Evolutionary conservation across 2,329 filamentous ascomycete species (phyloP).

Genomic region (Phyllosticta paracitricarpa): DNA sequence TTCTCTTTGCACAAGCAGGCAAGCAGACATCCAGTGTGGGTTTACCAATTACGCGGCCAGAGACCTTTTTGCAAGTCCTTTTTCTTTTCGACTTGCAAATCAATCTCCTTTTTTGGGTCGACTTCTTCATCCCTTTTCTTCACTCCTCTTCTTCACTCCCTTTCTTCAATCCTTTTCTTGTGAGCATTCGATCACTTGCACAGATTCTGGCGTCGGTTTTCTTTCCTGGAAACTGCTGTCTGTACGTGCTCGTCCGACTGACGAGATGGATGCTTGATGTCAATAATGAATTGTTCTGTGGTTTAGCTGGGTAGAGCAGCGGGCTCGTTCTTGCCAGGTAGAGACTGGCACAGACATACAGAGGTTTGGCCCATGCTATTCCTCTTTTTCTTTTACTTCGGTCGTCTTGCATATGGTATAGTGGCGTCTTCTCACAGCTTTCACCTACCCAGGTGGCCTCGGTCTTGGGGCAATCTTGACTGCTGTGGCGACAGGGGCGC

Average conservation of each 20-base stretch:
- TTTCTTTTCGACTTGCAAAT: not conserved
- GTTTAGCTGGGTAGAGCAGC: not conserved
- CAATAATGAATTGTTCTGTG: not conserved
- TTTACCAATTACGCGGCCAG: no score
- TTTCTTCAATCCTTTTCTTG: not conserved
- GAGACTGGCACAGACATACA: not conserved
- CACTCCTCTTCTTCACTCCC: no score
- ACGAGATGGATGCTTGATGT: not conserved
- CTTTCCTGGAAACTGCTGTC: not conserved
- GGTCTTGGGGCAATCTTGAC: no score
- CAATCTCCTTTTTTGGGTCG: not conserved
- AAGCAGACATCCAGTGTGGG: no score
- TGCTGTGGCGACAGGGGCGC: no score
- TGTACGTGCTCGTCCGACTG: not conserved
- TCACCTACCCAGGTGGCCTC: no score
- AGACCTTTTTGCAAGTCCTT: no score
- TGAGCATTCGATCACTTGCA: not conserved
- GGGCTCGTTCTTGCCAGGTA: not conserved
- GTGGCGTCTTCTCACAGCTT: not conserved
- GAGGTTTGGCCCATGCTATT: not conserved
- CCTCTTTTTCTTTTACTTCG: not conserved
- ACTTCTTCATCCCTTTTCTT: not conserved
- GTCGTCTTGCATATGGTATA: not conserved
- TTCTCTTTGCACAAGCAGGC: no score
- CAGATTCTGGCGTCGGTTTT: not conserved